Conservation (phyloP, 805 yeast genomes). For the Starmerella vaccinii region DNA sequence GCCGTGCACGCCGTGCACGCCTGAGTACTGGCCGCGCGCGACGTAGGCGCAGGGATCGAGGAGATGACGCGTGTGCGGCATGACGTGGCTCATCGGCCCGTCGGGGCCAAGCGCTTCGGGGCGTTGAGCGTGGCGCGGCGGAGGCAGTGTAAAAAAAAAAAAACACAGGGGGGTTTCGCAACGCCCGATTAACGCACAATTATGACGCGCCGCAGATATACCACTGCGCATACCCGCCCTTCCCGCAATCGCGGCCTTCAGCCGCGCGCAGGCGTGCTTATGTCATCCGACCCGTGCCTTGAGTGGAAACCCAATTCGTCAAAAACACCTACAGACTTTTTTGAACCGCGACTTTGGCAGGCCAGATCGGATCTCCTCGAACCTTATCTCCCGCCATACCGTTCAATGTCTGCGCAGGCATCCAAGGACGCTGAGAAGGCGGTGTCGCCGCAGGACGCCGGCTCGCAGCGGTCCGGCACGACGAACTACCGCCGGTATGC, state of each 20-base stretch:
- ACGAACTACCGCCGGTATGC: slow-evolving; percentile 24
- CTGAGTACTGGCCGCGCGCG: no score
- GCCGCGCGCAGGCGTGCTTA: neutral
- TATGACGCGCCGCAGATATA: no score
- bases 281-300: neutral
- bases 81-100: no score
- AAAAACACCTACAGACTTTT: neutral
- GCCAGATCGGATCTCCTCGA: neutral
- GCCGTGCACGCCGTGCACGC: no score
- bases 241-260: no score
- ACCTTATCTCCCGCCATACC: neutral
- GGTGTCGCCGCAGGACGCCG: neutral
- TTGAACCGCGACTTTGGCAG: neutral
- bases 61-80: neutral
- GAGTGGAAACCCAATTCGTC: neutral
- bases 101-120: no score
- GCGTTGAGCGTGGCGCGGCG: no score
- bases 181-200: no score
- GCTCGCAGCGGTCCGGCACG: neutral
- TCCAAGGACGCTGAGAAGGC: slow-evolving; percentile 6
- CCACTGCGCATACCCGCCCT: no score
- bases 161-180: no score
- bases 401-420: neutral
- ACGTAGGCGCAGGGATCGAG: no score
- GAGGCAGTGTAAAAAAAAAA: no score